Base-by-base conservation (phyloP, 73 alveolate species). In the Paramecium pentaurelia region DNA sequence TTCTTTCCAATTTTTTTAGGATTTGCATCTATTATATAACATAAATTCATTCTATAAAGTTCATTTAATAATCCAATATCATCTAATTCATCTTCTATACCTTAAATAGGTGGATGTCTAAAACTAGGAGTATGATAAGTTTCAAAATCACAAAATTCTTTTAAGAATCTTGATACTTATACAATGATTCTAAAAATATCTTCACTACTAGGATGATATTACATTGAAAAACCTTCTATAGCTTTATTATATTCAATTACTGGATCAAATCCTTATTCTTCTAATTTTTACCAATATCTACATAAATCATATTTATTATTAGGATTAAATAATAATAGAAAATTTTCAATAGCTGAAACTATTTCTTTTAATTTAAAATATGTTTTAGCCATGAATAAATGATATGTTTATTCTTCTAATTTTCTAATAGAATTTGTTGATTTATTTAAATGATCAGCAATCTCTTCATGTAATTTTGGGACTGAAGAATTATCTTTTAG, bases 71-170 rank as follows among this genome's bases (percentile, higher is more conserved):
- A 83, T 42, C 96, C 95, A 60, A 95, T 95, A 36, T 94, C 95
- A 30, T 95, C 96, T 27, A 95, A 58, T 80, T 95, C 97, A 3
- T 89, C 94, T 30, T 70, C 58, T 25, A 91, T 71, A 8, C 97
- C 97, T 59, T 93, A 73, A 8, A 95, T 75, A 32, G 97, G 97
- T 2, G 97, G 97, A 86, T 95, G 97, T 80, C 95, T 92, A 84
- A 95, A 95, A 8, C 91, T 80, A 27, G 97, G 97, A 40, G 96
- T 93, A 77, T 40, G 86, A 38, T 90, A 59, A 3, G 96, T 93
- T 92, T 93, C 98, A 25, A 95, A 86, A 60, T 95, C 98, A 58
- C 96, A 94, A 22, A 95, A 88, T 45, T 95, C 98, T 85, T 93
- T 86, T 86, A 95, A 86, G 71, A 95, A 95, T 68, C 96, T 88